Base-by-base conservation (phyloP, 2,329 filamentous ascomycete species). In the Cercospora citrullina region DNA sequence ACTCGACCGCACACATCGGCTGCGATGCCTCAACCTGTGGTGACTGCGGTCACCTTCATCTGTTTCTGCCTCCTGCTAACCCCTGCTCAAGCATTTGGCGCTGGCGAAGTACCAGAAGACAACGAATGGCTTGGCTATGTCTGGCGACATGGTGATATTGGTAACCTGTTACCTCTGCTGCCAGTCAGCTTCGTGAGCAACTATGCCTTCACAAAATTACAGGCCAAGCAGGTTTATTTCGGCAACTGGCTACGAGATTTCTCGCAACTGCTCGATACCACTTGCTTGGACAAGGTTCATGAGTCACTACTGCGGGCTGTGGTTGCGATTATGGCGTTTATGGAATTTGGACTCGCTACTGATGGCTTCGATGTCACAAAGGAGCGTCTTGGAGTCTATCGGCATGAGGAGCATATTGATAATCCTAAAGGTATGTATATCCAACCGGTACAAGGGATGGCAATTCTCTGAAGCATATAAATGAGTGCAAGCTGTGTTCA, bases 301-400 rank as follows among this genome's bases (percentile, higher is more conserved):
- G 45, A 64, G 21, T 39, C 62, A 26, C 26, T 64, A 8, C 31
- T 64, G 18, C 18, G 62, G 18, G 62, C 65, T 23, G 48, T 64
- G 21, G 36, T 59, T 10, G 26, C 65, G 18, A 57, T 67, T 55
- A 16, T 64, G 26, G 58, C 33, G 3, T 58, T 67, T 28, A 62
- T 64, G 48, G 51, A 60, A 39, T 64, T 64, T 63, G 33, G 59
- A 23, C 36, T 58, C 9, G 65, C 53, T 14, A 64, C 62, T 0
- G 45, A 57, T 36, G 55, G 65, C 18, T 66, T 65, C 31, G 63
- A 68, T 45, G 67, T 68, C 45, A 65, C 63, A 16, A 61, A 65
- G 55, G 63, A 63, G 36, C 45, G 64, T 62, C 67, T 66, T 23
- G 64, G 67, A 48, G 57, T 55, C 12, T 61, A 61, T 33, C 51